phyloP scores from a whole-genome alignment of 768 basidiomycete genomes.

The Xerocomellus amylosporus region DNA sequence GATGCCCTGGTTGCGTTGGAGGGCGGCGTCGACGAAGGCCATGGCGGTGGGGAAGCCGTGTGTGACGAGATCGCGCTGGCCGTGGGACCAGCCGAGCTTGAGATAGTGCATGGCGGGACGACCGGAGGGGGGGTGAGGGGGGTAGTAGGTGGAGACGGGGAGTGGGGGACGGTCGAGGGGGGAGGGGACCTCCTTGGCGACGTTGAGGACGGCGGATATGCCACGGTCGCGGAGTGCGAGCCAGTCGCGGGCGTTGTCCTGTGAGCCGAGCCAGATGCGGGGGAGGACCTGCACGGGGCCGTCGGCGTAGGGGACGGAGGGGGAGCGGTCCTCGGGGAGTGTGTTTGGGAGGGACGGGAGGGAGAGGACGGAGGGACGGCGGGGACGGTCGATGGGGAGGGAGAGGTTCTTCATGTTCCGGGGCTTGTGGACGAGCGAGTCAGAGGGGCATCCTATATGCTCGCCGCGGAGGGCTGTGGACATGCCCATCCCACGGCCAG shows the following conservation, averaged over 20 bases:
- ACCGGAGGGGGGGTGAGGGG: constrained; percentile 63
- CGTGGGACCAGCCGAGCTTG: constrained; percentile 90
- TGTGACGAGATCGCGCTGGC: constrained; percentile 83
- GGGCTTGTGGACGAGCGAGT: constrained; percentile 16
- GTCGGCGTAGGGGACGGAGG: constrained; percentile 66
- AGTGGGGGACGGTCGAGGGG: constrained; percentile 72
- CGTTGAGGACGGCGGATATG: constrained; percentile 83
- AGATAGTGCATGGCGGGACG: constrained; percentile 83
- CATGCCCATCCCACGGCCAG: constrained; percentile 33
- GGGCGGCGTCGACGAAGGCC: constrained; percentile 74
- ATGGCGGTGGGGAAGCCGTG: constrained; percentile 79
- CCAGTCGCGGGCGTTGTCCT: constrained; percentile 89
- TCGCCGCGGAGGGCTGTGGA: constrained; percentile 57
- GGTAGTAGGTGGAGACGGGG: constrained; percentile 60
- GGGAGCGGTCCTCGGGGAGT: constrained; percentile 61
- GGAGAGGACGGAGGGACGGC: constrained; percentile 72
- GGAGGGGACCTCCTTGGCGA: constrained; percentile 86
- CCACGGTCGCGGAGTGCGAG: constrained; percentile 62
- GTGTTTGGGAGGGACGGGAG: constrained; percentile 56
- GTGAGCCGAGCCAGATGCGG: constrained; percentile 85
- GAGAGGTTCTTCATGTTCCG: constrained; percentile 9
- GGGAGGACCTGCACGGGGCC: constrained; percentile 86
- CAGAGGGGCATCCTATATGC: constrained; percentile 43
- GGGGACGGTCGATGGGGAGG: constrained; percentile 39
- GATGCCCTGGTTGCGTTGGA: constrained; percentile 74